Evolutionary conservation across 352 stramenopile genomes (phyloP).

Genomic region (Phytophthora litchii): DNA sequence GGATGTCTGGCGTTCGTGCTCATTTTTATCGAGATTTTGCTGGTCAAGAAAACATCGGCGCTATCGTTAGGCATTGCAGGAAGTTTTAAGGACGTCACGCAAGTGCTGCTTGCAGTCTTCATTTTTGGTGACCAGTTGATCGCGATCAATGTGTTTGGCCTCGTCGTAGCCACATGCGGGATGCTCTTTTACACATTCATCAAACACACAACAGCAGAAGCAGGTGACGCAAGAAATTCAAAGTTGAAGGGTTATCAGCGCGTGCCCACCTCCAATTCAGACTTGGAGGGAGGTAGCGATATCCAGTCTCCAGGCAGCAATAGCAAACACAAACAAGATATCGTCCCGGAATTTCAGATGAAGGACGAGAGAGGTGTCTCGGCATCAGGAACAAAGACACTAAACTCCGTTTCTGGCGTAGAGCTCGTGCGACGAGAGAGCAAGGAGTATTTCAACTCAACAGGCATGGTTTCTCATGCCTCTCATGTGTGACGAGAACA

Average conservation of each 20-base stretch:
- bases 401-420: slow-evolving; percentile 32
- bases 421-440: slow-evolving; percentile 64
- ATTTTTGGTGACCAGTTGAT: slow-evolving; percentile 78
- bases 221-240: slow-evolving; percentile 10
- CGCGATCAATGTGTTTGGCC: slow-evolving; percentile 66
- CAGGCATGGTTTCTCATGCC: slow-evolving; percentile 24
- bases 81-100: slow-evolving; percentile 82
- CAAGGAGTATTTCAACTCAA: slow-evolving; percentile 53
- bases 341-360: slow-evolving; percentile 40
- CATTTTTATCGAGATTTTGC: slow-evolving; percentile 83
- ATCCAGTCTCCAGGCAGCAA: slow-evolving; percentile 15
- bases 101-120: slow-evolving; percentile 77
- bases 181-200: slow-evolving; percentile 83
- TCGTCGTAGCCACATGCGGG: slow-evolving; percentile 70
- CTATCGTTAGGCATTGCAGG: slow-evolving; percentile 80
- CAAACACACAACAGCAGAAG: slow-evolving; percentile 55
- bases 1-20: slow-evolving; percentile 76
- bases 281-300: slow-evolving; percentile 26
- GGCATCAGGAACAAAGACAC: slow-evolving; percentile 28
- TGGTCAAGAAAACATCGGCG: slow-evolving; percentile 85
- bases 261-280: slow-evolving; percentile 36
- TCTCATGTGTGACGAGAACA: slow-evolving; percentile 43
- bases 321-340: slow-evolving; percentile 17
- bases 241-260: slow-evolving; percentile 39
- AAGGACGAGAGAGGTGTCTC: slow-evolving; percentile 32